A percentile compares a stretch with the other conserved stretches of the same genome.
phyloP scores from a whole-genome alignment of 129 eudicot species.

The Lactuca sativa region DNA sequence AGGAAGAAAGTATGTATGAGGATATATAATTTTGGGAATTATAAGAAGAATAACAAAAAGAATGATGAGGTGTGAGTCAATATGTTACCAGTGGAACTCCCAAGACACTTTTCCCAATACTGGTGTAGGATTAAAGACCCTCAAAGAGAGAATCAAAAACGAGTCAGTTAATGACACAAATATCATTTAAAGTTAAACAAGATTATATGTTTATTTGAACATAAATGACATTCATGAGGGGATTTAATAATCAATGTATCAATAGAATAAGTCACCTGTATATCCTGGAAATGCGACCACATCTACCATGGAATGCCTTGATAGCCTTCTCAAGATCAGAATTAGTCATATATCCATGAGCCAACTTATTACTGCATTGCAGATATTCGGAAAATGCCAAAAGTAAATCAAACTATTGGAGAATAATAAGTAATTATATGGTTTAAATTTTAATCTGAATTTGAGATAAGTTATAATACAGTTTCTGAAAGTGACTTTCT shows the following conservation, averaged over 20 bases:
- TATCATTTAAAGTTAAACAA: conserved; percentile 1
- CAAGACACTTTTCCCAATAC: conserved; percentile 84
- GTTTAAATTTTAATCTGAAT: conserved; percentile 8
- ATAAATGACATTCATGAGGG: conserved; percentile 7
- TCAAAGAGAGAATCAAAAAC: conserved; percentile 59
- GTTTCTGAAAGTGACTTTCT: conserved; percentile 49
- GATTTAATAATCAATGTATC: not conserved
- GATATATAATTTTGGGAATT: conserved; percentile 4
- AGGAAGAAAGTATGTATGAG: conserved; percentile 12
- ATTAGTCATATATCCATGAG: conserved; percentile 84
- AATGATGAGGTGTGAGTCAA: not conserved
- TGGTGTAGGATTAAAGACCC: conserved; percentile 50
- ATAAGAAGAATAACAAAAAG: conserved; percentile 1
- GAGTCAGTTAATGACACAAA: conserved; percentile 40
- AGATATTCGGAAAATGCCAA: conserved; percentile 22
- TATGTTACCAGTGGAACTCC: conserved; percentile 87
- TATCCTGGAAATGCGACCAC: conserved; percentile 74
- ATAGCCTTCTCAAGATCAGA: conserved; percentile 86
- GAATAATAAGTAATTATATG: not conserved
- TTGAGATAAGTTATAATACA: conserved; percentile 40
- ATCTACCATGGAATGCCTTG: conserved; percentile 67
- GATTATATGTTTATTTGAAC: conserved; percentile 10
- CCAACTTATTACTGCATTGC: conserved; percentile 59
- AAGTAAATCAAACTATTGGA: conserved; percentile 6
- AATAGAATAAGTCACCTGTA: conserved; percentile 69